phyloP scores from a whole-genome alignment of 1,284 basidiomycete species.

The Agroathelia rolfsii region DNA sequence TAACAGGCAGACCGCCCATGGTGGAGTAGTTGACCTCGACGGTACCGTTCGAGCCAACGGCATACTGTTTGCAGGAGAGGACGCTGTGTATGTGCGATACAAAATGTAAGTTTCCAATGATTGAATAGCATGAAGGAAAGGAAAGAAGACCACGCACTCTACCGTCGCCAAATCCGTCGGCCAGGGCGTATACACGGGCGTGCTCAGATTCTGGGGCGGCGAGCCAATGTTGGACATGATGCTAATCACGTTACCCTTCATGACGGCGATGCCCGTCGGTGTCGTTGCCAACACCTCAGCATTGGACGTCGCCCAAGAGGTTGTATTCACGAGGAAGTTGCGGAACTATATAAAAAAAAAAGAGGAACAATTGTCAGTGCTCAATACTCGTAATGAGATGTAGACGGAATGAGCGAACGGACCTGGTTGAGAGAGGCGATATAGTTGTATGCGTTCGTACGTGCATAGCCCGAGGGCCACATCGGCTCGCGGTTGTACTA shows the following conservation, averaged over 20 bases:
- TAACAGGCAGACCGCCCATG: constrained; percentile 45
- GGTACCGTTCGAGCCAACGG: constrained; percentile 51
- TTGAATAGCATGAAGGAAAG: constrained; percentile 5
- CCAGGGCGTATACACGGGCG: constrained; percentile 47
- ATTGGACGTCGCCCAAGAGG: constrained; percentile 49
- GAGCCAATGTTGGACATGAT: constrained; percentile 73
- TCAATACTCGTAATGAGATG: no score
- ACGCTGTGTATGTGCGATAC: constrained; percentile 38
- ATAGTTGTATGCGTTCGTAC: constrained; percentile 49
- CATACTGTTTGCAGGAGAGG: constrained; percentile 52
- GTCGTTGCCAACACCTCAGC: constrained; percentile 51
- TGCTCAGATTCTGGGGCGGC: constrained; percentile 49
- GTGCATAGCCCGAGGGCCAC: constrained; percentile 63
- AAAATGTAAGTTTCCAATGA: neutral
- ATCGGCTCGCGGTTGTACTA: constrained; percentile 69
- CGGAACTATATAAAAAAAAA: constrained; percentile 36
- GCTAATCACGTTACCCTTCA: constrained; percentile 62
- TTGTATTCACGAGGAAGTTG: constrained; percentile 52
- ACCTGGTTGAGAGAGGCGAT: constrained; percentile 59
- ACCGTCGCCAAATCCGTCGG: constrained; percentile 32
- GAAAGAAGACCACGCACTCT: constrained; percentile 33
- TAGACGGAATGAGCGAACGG: constrained; percentile 2
- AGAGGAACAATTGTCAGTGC: neutral
- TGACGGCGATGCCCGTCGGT: constrained; percentile 52
- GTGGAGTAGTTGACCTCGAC: constrained; percentile 50